Conservation (phyloP, 2,329 filamentous ascomycete genomes). For the Exophiala alcalophila region DNA sequence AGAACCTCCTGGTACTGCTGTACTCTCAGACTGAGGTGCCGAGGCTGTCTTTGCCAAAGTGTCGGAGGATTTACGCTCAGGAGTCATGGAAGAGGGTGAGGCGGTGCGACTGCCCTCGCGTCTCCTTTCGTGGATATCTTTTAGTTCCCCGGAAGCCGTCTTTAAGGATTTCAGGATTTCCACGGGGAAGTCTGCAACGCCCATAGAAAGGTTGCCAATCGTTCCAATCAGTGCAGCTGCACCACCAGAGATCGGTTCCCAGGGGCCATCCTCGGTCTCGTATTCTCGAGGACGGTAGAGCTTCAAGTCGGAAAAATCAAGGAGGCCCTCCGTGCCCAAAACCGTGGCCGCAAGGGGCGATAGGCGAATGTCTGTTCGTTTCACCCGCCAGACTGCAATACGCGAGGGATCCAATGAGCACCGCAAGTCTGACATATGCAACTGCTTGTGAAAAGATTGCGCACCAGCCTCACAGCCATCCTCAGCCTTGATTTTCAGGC, state of each 20-base stretch:
- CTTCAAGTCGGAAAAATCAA: slow-evolving; percentile 70
- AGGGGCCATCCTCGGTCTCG: slow-evolving; percentile 72
- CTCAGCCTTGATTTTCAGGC: slow-evolving; percentile 64
- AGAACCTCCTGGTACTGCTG: not conserved
- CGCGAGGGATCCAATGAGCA: slow-evolving; percentile 67
- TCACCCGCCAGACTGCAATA: slow-evolving; percentile 72
- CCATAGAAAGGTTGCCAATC: slow-evolving; percentile 76
- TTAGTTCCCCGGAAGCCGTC: slow-evolving; percentile 26
- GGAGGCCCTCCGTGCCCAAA: slow-evolving; percentile 60
- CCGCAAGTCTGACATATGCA: slow-evolving; percentile 64
- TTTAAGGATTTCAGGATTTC: slow-evolving; percentile 50
- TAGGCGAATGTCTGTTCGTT: slow-evolving; percentile 63
- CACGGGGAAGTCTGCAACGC: slow-evolving; percentile 68
- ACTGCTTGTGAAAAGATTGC: slow-evolving; percentile 67
- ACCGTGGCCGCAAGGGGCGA: slow-evolving; percentile 71
- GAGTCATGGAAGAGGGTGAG: slow-evolving; percentile 4
- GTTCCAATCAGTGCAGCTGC: slow-evolving; percentile 78
- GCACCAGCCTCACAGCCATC: slow-evolving; percentile 61
- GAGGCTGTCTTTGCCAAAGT: slow-evolving; percentile 6
- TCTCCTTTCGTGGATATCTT: slow-evolving; percentile 24
- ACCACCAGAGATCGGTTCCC: slow-evolving; percentile 74
- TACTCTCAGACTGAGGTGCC: not conserved
- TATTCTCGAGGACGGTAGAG: slow-evolving; percentile 65
- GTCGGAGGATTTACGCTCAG: slow-evolving; percentile 8
- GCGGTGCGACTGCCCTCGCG: slow-evolving; percentile 13